phyloP scores from a whole-genome alignment of 1,139 yeast species.

The Taiozyma sp. region DNA sequence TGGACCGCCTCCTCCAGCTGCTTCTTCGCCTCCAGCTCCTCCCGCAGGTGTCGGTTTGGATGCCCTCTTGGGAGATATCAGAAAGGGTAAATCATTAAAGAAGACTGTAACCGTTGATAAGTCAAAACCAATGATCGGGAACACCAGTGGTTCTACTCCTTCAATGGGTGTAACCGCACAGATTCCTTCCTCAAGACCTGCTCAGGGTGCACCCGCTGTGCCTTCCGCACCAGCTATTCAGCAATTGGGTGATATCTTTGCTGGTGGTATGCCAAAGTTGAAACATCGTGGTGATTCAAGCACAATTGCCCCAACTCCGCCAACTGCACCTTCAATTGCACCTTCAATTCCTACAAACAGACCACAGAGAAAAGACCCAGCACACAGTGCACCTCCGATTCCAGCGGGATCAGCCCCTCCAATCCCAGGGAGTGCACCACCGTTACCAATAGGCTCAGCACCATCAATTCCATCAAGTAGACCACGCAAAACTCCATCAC shows the following conservation, averaged over 20 bases:
- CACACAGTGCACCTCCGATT: conserved; percentile 1
- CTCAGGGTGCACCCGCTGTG: conserved; percentile 13
- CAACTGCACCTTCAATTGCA: conserved; percentile 17
- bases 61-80: conserved; percentile 82
- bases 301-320: conserved; percentile 13
- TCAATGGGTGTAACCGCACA: conserved; percentile 14
- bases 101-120: conserved; percentile 75
- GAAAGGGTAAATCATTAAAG: conserved; percentile 71
- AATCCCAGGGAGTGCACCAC: conserved; percentile 17
- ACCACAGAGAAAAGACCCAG: conserved; percentile 5
- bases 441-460: conserved; percentile 17
- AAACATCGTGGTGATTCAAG: conserved; percentile 50
- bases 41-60: conserved; percentile 45
- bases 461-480: conserved; percentile 6
- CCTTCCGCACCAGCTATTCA: conserved; percentile 35
- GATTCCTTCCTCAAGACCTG: conserved; percentile 7
- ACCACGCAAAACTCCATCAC: conserved; percentile 6
- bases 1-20: conserved; percentile 40
- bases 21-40: conserved; percentile 17
- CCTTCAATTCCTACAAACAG: conserved; percentile 4
- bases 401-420: conserved; percentile 28
- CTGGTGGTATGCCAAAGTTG: conserved; percentile 83
- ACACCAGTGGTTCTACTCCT: conserved; percentile 13
- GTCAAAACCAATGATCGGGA: conserved; percentile 44
- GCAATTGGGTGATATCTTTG: conserved; percentile 70